These are phyloP conservation scores for Kluyveromyces dobzhanskii DNA, from an alignment of 805 yeast species.

Conservation along the genomic window DNA sequence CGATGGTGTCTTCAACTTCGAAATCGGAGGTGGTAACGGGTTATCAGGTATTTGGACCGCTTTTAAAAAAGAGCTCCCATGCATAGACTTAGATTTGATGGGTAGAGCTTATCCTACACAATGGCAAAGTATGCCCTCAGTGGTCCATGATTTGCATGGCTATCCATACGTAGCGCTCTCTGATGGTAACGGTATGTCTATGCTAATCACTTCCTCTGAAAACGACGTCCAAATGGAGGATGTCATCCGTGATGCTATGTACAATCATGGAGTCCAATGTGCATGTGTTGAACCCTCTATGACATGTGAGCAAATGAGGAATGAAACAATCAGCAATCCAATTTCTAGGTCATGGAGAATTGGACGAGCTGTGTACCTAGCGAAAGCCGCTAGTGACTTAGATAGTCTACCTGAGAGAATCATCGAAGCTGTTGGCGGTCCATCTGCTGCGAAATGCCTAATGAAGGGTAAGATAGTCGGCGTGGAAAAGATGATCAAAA, in stretches of 20 bases:
- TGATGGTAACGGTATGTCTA: constrained; percentile 37
- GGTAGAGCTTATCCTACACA: constrained; percentile 42
- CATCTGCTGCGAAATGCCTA: constrained; percentile 29
- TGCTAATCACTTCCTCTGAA: constrained; percentile 28
- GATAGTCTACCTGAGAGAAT: constrained; percentile 30
- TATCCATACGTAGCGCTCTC: constrained; percentile 25
- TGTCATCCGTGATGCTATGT: constrained; percentile 34
- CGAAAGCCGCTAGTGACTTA: constrained; percentile 32
- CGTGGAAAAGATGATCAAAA: constrained; percentile 34
- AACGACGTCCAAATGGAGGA: constrained; percentile 31
- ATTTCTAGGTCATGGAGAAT: constrained; percentile 40
- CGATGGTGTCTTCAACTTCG: constrained; percentile 32
- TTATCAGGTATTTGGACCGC: constrained; percentile 25
- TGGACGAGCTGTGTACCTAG: constrained; percentile 36
- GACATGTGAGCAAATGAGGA: constrained; percentile 23
- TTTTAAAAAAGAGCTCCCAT: constrained; percentile 24
- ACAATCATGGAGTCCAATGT: constrained; percentile 37
- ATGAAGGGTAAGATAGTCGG: constrained; percentile 38
- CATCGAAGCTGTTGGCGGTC: constrained; percentile 29
- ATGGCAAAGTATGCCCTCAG: constrained; percentile 34
- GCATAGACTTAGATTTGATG: constrained; percentile 37
- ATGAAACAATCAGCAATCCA: constrained; percentile 28
- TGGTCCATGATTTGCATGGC: constrained; percentile 6
- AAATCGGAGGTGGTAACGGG: constrained; percentile 41
- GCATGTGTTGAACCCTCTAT: constrained; percentile 32